Base-by-base conservation (phyloP, 1,139 yeast species). In the Eremothecium coryli region DNA sequence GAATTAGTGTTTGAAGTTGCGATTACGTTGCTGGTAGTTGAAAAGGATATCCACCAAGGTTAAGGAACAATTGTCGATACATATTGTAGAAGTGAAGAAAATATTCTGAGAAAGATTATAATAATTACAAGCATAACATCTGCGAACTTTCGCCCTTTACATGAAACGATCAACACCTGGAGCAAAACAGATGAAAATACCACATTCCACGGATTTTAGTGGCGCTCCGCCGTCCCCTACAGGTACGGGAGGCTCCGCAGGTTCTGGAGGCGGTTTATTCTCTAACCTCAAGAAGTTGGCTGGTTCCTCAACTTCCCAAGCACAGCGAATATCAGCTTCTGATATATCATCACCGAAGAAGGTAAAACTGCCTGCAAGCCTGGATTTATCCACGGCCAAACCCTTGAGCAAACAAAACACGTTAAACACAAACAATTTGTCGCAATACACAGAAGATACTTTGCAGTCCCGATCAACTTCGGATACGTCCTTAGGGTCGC, bases 371-470 rank as follows among this genome's bases (percentile, higher is more conserved):
- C 47, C 49, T 24, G 28, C 38, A 8, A 38, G 31, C 32, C 33
- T 43, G 23, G 48, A 37, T 16, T 32, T 36, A 13, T 36, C 45
- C 18, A 33, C 38, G 17, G 42, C 45, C 14, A 44, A 37, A 32
- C 57, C 56, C 17, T 36, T 54, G 29, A 52, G 49, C 36, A 52
- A 52, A 31, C 50, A 46, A 27, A 29, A 46, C 8, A 42, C 56
- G 5, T 28, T 53, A 34, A 52, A 53, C 33, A 43, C 51, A 18
- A 51, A 50, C 25, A 53, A 49, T 32, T 21, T 52, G 25, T 50
- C 55, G 8, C 54, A 52, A 18, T 51, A 52, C 27, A 44, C 51
- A 21, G 50, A 45, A 18, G 43, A 8, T 27, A 31, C 15, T 49
- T 44, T 38, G 35, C 49, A 26, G 13, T 53, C 36, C 31, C 44